These are phyloP conservation scores for Skeletonema marinoi DNA, from an alignment of 108 stramenopile genomes.

Conservation along the genomic window DNA sequence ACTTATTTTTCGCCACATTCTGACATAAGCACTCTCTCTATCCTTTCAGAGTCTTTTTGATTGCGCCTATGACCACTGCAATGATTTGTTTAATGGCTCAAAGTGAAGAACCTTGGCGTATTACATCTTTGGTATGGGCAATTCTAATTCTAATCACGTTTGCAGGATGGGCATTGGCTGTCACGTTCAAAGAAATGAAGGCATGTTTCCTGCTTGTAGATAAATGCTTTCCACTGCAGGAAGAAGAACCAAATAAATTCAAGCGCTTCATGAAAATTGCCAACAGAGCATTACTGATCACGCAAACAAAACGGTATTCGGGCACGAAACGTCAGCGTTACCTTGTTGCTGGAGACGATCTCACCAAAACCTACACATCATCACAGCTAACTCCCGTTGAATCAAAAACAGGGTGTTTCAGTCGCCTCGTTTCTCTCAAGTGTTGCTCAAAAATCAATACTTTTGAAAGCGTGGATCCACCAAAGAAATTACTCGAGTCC, in stretches of 20 bases:
- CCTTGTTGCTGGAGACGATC: constrained; percentile 35
- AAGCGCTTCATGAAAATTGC: constrained; percentile 19
- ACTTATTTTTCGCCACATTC: neutral
- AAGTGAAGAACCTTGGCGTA: constrained; percentile 58
- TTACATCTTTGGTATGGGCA: constrained; percentile 47
- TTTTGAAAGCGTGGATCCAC: constrained; percentile 43
- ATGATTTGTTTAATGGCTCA: constrained; percentile 34
- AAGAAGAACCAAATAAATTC: constrained; percentile 7
- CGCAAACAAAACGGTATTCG: constrained; percentile 29
- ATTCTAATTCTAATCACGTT: constrained; percentile 21
- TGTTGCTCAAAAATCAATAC: neutral
- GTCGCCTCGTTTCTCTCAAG: neutral
- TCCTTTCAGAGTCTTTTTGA: constrained; percentile 40
- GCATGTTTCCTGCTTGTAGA: constrained; percentile 53
- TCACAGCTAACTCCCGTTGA: constrained; percentile 15
- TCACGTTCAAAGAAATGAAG: constrained; percentile 50
- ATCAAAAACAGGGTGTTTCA: neutral
- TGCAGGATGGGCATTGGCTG: constrained; percentile 42
- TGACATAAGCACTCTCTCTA: neutral
- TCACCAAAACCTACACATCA: neutral
- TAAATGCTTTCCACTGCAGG: constrained; percentile 4
- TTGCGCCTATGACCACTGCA: constrained; percentile 52
- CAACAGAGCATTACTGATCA: constrained; percentile 26
- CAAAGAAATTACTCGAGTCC: constrained; percentile 41
- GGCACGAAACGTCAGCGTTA: constrained; percentile 30